A percentile compares a stretch with the other conserved stretches of the same genome.
phyloP scores from a whole-genome alignment of 495 filamentous ascomycete genomes.

The Penicillium crystallinum region DNA sequence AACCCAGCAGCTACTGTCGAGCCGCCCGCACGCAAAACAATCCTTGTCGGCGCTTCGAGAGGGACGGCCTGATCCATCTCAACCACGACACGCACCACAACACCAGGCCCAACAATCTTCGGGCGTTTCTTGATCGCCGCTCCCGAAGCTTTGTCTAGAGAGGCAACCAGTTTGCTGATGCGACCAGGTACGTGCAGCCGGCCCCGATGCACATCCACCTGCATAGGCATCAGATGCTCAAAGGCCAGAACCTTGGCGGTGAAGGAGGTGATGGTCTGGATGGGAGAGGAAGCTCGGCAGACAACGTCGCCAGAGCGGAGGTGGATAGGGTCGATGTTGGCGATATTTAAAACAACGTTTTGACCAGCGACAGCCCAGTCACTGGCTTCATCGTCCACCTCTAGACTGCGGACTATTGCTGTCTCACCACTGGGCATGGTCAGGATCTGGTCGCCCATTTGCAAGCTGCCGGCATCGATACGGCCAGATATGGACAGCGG shows the following conservation, averaged over 20 bases:
- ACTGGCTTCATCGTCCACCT: slow-evolving; percentile 61
- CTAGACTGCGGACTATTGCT: slow-evolving; percentile 70
- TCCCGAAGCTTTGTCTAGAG: slow-evolving; percentile 71
- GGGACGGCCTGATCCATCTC: slow-evolving; percentile 72
- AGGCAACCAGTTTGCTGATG: slow-evolving; percentile 62
- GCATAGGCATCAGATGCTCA: slow-evolving; percentile 81
- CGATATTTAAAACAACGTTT: slow-evolving; percentile 75
- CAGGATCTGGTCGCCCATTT: slow-evolving; percentile 74
- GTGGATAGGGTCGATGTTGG: slow-evolving; percentile 79
- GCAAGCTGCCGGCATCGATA: slow-evolving; percentile 76
- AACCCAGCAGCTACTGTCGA: slow-evolving; percentile 83
- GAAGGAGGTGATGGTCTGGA: slow-evolving; percentile 64
- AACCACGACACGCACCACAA: slow-evolving; percentile 62
- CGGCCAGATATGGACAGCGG: slow-evolving; percentile 79
- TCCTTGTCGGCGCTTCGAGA: slow-evolving; percentile 67
- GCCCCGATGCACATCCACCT: slow-evolving; percentile 82
- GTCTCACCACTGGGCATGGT: slow-evolving; percentile 76
- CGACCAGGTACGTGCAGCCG: slow-evolving; percentile 72
- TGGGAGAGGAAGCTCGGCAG: slow-evolving; percentile 62
- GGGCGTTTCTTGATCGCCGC: slow-evolving; percentile 73
- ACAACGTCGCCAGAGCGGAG: slow-evolving; percentile 80
- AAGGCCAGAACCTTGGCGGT: slow-evolving; percentile 82
- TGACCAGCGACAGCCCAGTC: slow-evolving; percentile 98
- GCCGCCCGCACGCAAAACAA: slow-evolving; percentile 76
- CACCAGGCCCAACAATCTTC: slow-evolving; percentile 68